These are phyloP conservation scores for Rhodomyrtus psidioides DNA, from an alignment of 441 rosid species.

Conservation along the genomic window DNA sequence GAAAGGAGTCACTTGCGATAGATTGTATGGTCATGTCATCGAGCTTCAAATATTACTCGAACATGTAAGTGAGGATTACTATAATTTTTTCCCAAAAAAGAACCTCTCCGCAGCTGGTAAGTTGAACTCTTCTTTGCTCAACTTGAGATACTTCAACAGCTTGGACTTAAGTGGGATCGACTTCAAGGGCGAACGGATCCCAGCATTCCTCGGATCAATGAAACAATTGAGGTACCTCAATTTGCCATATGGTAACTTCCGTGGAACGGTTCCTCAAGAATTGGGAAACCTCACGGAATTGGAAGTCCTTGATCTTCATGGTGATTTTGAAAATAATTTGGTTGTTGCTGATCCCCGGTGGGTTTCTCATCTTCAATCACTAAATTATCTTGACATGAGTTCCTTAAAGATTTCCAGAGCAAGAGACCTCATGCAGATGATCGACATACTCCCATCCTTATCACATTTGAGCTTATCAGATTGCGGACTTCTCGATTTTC, in stretches of 20 bases:
- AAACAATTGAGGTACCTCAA: not conserved
- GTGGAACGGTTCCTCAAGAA: not conserved
- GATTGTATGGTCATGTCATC: not conserved
- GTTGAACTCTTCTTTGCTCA: slow-evolving; percentile 1
- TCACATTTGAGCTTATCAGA: not conserved
- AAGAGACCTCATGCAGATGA: not conserved
- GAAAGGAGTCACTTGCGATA: slow-evolving; percentile 3
- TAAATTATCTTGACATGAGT: not conserved
- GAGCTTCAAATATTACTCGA: not conserved
- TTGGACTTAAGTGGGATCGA: not conserved
- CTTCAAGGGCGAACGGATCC: not conserved
- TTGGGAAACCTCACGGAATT: slow-evolving; percentile 10
- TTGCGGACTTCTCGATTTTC: not conserved
- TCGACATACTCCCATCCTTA: not conserved
- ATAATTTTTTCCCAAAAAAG: accelerated
- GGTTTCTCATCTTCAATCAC: not conserved
- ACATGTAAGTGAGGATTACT: not conserved
- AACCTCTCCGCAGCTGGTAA: not conserved
- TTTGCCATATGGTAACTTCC: not conserved
- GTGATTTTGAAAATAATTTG: not conserved
- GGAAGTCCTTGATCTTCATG: slow-evolving; percentile 9
- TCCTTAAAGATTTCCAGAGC: accelerated
- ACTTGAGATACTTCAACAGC: not conserved
- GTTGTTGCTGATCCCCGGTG: not conserved
- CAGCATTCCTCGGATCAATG: not conserved